A percentile compares a stretch with the other conserved stretches of the same genome.
Evolutionary conservation across 768 basidiomycete species (phyloP).

Genomic region (Paxillus rubicundulus): DNA sequence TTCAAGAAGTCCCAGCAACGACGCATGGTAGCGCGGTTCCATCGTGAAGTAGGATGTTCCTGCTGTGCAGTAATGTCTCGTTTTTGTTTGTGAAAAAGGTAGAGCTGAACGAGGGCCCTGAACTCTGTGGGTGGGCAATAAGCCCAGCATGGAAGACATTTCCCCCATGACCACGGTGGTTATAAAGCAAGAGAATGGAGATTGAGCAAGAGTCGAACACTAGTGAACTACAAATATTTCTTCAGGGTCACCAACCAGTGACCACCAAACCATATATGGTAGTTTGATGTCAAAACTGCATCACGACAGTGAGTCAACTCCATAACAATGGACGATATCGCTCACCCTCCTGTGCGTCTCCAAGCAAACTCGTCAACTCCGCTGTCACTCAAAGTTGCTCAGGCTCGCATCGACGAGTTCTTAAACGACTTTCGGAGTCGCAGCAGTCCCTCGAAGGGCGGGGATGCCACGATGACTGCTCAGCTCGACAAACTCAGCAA

Average conservation of each 20-base stretch:
- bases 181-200: background rate
- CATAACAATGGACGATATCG: conserved; percentile 53
- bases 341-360: conserved; percentile 49
- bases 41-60: conserved; percentile 82
- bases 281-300: too few species aligned
- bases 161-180: conserved; percentile 52
- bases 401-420: conserved; percentile 44
- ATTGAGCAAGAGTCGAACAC: background rate
- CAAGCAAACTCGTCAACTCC: conserved; percentile 35
- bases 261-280: too few species aligned
- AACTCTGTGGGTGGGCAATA: conserved; percentile 80
- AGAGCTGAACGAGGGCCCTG: conserved; percentile 78
- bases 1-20: conserved; percentile 90
- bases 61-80: conserved; percentile 76
- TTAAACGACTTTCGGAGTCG: conserved; percentile 48
- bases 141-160: conserved; percentile 53
- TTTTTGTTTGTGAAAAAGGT: conserved; percentile 74
- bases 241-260: too few species aligned
- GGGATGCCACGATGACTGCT: conserved; percentile 54
- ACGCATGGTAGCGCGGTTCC: conserved; percentile 84
- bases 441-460: conserved; percentile 46
- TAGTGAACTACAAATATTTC: too few species aligned
- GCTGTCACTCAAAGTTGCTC: conserved; percentile 40
- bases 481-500: conserved; percentile 56
- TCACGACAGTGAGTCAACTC: too few species aligned